Evolutionary conservation across 495 filamentous ascomycete genomes (phyloP).

Genomic region (Xylaria bambusicola): DNA sequence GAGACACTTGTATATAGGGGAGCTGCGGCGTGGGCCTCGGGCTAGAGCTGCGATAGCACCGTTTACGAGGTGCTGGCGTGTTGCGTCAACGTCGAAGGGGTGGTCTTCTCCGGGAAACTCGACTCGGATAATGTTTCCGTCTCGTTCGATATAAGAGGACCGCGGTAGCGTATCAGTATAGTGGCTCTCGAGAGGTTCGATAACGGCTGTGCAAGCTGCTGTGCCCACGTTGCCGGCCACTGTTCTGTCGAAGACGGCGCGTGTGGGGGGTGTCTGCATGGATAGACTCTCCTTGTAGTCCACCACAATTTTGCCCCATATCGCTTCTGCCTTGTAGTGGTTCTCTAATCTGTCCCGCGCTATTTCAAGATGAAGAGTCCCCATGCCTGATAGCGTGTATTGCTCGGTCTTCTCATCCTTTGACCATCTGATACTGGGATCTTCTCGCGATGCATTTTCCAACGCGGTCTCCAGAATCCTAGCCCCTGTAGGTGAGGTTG

Average conservation of each 20-base stretch:
- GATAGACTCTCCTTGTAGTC: conserved; percentile 85
- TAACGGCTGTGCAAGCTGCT: conserved; percentile 69
- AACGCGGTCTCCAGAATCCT: conserved; percentile 78
- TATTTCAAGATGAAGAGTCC: conserved; percentile 96
- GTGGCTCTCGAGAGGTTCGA: conserved; percentile 61
- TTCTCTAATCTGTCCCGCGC: conserved; percentile 83
- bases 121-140: conserved; percentile 65
- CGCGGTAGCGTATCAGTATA: conserved; percentile 37
- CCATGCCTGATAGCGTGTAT: conserved; percentile 93
- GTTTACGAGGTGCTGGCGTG: conserved; percentile 69
- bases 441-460: conserved; percentile 78
- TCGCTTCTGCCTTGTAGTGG: conserved; percentile 85
- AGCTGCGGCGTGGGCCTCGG: conserved; percentile 74
- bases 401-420: conserved; percentile 90
- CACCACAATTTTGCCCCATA: conserved; percentile 93
- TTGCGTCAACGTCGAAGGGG: conserved; percentile 54
- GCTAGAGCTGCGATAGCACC: conserved; percentile 83
- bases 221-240: conserved; percentile 77
- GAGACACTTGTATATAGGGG: conserved; percentile 70
- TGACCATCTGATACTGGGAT: conserved; percentile 86
- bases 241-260: conserved; percentile 70
- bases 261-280: conserved; percentile 52
- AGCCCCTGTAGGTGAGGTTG: conserved; percentile 73
- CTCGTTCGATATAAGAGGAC: conserved; percentile 37
- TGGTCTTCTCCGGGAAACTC: conserved; percentile 46